These are phyloP conservation scores for Eimeria maxima DNA, from an alignment of 169 alveolate genomes.

Conservation along the genomic window DNA sequence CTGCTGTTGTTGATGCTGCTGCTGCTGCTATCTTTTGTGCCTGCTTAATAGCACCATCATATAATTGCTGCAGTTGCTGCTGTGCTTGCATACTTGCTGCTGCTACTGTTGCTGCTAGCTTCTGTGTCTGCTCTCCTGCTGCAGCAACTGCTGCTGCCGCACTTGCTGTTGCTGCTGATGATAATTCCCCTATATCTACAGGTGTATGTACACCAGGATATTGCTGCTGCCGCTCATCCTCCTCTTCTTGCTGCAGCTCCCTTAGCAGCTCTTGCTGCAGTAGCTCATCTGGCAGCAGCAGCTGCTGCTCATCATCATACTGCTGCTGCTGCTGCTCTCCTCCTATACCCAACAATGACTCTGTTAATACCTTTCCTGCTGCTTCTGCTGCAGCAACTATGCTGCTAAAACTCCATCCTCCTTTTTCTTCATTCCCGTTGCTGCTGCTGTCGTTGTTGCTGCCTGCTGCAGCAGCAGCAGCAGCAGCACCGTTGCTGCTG, in stretches of 20 bases:
- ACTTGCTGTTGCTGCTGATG: not conserved
- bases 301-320: not conserved
- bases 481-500: not conserved
- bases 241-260: not conserved
- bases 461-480: not conserved
- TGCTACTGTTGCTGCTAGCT: not conserved
- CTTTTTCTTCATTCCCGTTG: not conserved
- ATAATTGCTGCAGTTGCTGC: conserved; percentile 1
- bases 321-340: not conserved
- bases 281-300: not conserved
- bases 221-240: no score
- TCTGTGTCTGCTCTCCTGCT: not conserved
- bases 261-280: not conserved
- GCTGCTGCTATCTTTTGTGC: not conserved
- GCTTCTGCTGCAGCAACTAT: not conserved
- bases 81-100: not conserved
- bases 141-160: not conserved
- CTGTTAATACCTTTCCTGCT: not conserved
- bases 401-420: not conserved
- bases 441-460: not conserved
- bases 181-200: not conserved
- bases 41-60: not conserved
- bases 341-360: not conserved
- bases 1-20: no score
- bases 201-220: no score